Evolutionary conservation across 1,284 basidiomycete species (phyloP).

Genomic region (Boletus holoroseus): DNA sequence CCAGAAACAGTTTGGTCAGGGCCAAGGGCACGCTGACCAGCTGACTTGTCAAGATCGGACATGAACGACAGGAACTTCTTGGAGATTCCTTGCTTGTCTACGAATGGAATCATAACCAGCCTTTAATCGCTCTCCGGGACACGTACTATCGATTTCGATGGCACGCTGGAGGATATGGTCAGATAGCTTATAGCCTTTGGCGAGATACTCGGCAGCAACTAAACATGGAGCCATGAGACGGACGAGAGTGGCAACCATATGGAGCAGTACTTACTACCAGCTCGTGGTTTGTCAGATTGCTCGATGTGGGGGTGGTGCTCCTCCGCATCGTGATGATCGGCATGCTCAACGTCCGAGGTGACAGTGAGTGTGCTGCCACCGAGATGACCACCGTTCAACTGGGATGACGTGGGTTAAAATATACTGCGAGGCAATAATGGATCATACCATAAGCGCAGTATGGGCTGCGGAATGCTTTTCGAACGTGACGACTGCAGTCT

Average conservation of each 20-base stretch:
- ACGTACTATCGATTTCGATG: constrained; percentile 80
- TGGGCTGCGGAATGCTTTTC: constrained; percentile 74
- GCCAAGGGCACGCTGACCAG: constrained; percentile 66
- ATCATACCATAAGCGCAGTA: constrained; percentile 68
- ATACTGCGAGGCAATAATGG: not conserved
- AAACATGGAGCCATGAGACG: constrained; percentile 8
- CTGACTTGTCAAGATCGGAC: constrained; percentile 58
- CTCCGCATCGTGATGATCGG: constrained; percentile 47
- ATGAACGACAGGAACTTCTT: constrained; percentile 77
- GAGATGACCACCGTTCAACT: constrained; percentile 71
- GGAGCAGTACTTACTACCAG: constrained; percentile 53
- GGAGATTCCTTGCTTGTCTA: constrained; percentile 84
- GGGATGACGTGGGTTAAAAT: constrained; percentile 8
- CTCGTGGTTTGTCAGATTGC: constrained; percentile 78
- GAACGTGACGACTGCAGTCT: constrained; percentile 58
- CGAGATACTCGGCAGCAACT: constrained; percentile 88
- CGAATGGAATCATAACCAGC: not conserved
- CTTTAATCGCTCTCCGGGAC: not conserved
- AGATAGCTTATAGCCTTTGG: constrained; percentile 76
- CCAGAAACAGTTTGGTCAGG: constrained; percentile 70
- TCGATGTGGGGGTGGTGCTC: constrained; percentile 45
- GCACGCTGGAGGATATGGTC: constrained; percentile 78
- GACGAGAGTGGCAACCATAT: not conserved
- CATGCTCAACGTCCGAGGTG: constrained; percentile 56
- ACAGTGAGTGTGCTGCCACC: constrained; percentile 59